A percentile compares a stretch with the other conserved stretches of the same genome.
Conservation (phyloP, 139 green algal genomes). For the Closterium sp. region DNA sequence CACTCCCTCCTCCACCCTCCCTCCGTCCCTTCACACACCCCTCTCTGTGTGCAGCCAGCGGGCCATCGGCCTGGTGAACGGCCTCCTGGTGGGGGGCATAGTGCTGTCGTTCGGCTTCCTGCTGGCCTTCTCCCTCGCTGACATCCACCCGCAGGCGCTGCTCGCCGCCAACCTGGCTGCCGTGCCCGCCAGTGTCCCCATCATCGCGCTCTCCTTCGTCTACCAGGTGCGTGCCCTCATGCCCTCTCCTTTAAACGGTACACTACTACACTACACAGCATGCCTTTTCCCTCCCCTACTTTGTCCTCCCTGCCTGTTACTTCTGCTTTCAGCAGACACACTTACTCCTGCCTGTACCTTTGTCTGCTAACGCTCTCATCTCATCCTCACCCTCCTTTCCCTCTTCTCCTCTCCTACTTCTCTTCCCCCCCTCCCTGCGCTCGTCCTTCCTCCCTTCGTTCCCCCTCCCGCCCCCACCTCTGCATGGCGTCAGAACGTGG, state of each 20-base stretch:
- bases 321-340: no score
- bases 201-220: slow-evolving; percentile 61
- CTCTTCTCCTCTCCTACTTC: neutral
- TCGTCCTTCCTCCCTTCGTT: neutral
- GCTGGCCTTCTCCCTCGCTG: slow-evolving; percentile 51
- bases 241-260: neutral
- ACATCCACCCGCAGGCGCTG: slow-evolving; percentile 1
- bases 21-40: neutral
- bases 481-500: slow-evolving; percentile 59
- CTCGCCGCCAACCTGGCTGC: slow-evolving; percentile 58
- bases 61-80: slow-evolving; percentile 43
- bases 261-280: no score
- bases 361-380: neutral
- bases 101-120: slow-evolving; percentile 61
- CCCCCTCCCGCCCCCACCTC: neutral
- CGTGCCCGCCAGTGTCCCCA: slow-evolving; percentile 66
- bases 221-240: slow-evolving; percentile 41
- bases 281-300: no score
- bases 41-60: slow-evolving; percentile 24
- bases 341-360: no score
- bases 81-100: slow-evolving; percentile 46
- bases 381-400: neutral
- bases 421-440: neutral
- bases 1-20: no score
- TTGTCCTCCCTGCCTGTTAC: no score